Evolutionary conservation across 495 filamentous ascomycete species (phyloP), one percentile per base, ranked within the genome.

Genomic region (Aspergillus sclerotiicarbonarius): DNA sequence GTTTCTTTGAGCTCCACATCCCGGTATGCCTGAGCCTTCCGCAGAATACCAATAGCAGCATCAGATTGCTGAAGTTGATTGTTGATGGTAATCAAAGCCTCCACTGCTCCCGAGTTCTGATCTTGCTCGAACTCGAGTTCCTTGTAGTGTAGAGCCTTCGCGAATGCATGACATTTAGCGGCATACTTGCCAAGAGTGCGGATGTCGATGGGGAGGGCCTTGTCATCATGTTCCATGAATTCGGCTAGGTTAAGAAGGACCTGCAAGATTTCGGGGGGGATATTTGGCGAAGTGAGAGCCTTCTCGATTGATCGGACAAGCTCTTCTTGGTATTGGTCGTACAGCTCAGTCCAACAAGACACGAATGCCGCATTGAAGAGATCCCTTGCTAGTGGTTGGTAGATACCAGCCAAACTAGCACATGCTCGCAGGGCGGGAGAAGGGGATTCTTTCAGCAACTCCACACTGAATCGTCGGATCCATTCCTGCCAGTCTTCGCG

Each of bases 191-290:
- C 94, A 33, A 98, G 77, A 1, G 90, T 89, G 32, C 94, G 84
- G 56, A 99, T 96, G 69, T 99, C 95, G 62, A 99, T 97, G 15
- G 94, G 94, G 20, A 99, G 81, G 6, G 94, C 94, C 67, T 98
- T 98, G 68, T 99, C 94, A 65, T 98, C 94, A 64, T 99, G 94
- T 66, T 99, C 94, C 94, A 99, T 99, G 70, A 98, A 99, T 63
- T 99, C 94, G 3, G 92, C 94, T 13, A 99, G 82, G 70, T 98
- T 99, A 52, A 99, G 84, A 12, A 99, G 81, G 35, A 96, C 88
- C 53, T 96, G 94, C 3, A 98, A 77, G 49, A 99, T 88, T 67
- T 99, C 95, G 0, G 94, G 93, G 0, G 94, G 93, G 21, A 98
- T 95, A 58, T 96, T 88, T 19, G 90, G 86, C 2, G 92, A 96